Evolutionary conservation across 371 early-diverging fungal species (phyloP).

Genomic region (Mucor lusitanicus): DNA sequence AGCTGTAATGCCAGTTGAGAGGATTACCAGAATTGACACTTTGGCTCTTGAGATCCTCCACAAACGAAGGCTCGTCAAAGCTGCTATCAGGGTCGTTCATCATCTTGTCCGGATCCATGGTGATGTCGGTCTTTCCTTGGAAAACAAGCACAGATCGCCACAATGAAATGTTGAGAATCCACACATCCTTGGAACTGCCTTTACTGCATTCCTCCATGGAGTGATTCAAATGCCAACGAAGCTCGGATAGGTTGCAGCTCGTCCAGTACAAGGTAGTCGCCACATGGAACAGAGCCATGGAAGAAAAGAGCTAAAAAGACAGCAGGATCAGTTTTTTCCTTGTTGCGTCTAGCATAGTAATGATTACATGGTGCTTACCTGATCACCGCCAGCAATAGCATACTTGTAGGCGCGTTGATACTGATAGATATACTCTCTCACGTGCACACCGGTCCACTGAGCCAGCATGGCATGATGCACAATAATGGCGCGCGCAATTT

Average conservation of each 20-base stretch:
- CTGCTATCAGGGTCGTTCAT: constrained; percentile 31
- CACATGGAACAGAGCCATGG: constrained; percentile 41
- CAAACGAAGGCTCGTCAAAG: constrained; percentile 35
- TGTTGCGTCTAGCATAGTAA: neutral
- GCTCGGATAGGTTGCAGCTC: constrained; percentile 35
- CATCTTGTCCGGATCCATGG: constrained; percentile 24
- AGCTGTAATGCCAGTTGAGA: constrained; percentile 43
- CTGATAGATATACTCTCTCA: constrained; percentile 33
- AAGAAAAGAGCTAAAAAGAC: constrained; percentile 31
- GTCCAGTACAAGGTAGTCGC: constrained; percentile 37
- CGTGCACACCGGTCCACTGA: constrained; percentile 41
- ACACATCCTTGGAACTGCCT: constrained; percentile 29
- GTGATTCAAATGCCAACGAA: constrained; percentile 34
- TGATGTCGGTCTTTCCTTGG: constrained; percentile 38
- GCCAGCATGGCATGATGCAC: constrained; percentile 37
- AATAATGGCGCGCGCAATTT: constrained; percentile 43
- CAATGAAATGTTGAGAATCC: constrained; percentile 33
- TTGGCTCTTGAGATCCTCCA: constrained; percentile 30
- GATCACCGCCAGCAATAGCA: constrained; percentile 45
- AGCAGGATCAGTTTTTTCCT: neutral
- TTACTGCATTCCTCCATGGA: constrained; percentile 38
- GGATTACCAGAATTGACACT: constrained; percentile 37
- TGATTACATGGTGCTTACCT: constrained; percentile 14
- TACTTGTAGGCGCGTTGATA: constrained; percentile 42
- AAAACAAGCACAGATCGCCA: constrained; percentile 39